Base-by-base conservation (phyloP, 257 asterid species). In the Solanum appendiculatum region DNA sequence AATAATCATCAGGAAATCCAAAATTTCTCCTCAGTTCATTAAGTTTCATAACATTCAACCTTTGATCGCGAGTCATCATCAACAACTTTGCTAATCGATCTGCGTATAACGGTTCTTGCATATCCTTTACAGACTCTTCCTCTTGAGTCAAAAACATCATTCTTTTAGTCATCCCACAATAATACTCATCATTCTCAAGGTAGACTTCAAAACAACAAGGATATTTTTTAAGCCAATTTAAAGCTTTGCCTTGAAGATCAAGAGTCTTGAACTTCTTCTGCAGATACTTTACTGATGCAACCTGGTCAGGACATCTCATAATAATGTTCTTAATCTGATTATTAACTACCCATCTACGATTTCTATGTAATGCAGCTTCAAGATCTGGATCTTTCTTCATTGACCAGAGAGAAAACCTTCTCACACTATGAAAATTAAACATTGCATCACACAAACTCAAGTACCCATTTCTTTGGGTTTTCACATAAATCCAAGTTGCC, bases 331-430 rank as follows among this genome's bases (percentile, higher is more conserved):
- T 96, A 88, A 96, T 93, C 91, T 96, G 98, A 90, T 96, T 95
- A 89, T 96, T 94, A 89, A 94, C 96, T 86, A 96, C 90, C 99
- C 99, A 96, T 46, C 99, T 90, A 37, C 93, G 96, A 84, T 96
- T 96, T 74, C 99, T 91, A 72, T 93, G 92, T 25, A 94, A 89
- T 27, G 97, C 97, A n/a, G 91, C 88, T 88, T 96, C 98, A 75
- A 96, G 98, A 86, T 95, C 98, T 0, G 97, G 95, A 60, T 96
- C 98, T 90, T 96, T 96, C 98, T 94, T 95, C 99, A 96, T 96
- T 31, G 99, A 95, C 98, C 98, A 96, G 74, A 96, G 87, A 23
- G 99, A 90, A 82, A 90, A 91, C 29, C 88, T 86, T 87, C 95
- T 90, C 40, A 39, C 87, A 29, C 83, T 60, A 60, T 73, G 73